Percentiles rank a stretch among this genome's conserved stretches.
Evolutionary conservation across 2,329 filamentous ascomycete genomes (phyloP).

Genomic region (Cyphellophora europaea): DNA sequence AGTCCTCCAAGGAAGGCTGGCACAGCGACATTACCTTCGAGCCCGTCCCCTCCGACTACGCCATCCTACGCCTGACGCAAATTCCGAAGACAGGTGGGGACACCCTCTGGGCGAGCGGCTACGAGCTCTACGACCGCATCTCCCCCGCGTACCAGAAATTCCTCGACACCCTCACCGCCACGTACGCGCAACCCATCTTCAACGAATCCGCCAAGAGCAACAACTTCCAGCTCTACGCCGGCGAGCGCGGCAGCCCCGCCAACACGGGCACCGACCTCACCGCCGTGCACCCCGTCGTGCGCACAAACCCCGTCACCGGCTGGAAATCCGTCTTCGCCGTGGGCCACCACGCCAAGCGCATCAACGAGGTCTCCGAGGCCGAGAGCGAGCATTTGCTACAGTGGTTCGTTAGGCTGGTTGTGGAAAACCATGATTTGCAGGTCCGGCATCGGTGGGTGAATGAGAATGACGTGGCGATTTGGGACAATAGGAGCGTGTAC

Average conservation of each 20-base stretch:
- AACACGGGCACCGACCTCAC: constrained; percentile 44
- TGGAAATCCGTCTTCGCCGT: constrained; percentile 50
- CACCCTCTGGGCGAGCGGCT: constrained; percentile 59
- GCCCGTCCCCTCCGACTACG: constrained; percentile 54
- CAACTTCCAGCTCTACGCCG: constrained; percentile 28
- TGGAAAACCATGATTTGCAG: constrained; percentile 43
- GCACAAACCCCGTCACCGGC: constrained; percentile 55
- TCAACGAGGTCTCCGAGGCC: constrained; percentile 35
- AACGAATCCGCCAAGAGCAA: constrained; percentile 32
- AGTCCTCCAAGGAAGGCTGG: constrained; percentile 38
- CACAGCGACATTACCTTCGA: constrained; percentile 59
- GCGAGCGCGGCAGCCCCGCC: constrained; percentile 42
- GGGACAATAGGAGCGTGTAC: constrained; percentile 26
- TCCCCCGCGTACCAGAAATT: constrained; percentile 43
- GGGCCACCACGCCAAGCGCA: constrained; percentile 28
- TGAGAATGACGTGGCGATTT: constrained; percentile 35
- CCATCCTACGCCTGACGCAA: constrained; percentile 48
- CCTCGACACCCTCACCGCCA: constrained; percentile 50
- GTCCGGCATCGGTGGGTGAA: constrained; percentile 42
- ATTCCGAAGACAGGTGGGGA: constrained; percentile 47
- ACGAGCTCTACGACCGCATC: constrained; percentile 58
- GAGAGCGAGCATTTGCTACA: constrained; percentile 35
- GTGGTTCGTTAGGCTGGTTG: constrained; percentile 33
- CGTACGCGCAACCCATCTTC: constrained; percentile 43
- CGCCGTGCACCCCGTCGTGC: constrained; percentile 47